Percentiles rank a stretch among this genome's conserved stretches.
These are phyloP conservation scores for Ogataea methanolica DNA, from an alignment of 805 yeast genomes.

Conservation along the genomic window DNA sequence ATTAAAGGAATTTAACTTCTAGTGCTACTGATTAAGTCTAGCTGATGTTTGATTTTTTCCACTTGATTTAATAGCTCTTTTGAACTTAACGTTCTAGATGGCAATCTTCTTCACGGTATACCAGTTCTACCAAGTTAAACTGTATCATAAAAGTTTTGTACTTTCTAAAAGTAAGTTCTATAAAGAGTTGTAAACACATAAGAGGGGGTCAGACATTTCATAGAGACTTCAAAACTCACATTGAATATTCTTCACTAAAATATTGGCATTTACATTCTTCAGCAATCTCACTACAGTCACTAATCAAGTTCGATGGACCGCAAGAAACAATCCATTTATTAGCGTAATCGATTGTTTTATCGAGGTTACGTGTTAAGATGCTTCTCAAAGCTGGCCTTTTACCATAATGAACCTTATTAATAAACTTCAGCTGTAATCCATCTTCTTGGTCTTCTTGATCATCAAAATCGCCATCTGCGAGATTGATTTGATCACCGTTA, in stretches of 20 bases:
- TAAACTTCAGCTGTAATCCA: not conserved
- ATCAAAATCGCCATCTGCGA: constrained; percentile 15
- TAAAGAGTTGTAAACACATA: too few relatives aligned
- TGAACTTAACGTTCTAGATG: too few relatives aligned
- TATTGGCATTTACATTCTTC: constrained; percentile 31
- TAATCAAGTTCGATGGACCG: constrained; percentile 47
- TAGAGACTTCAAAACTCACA: constrained; percentile 12
- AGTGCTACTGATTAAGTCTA: too few relatives aligned
- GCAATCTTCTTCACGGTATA: too few relatives aligned
- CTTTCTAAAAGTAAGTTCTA: too few relatives aligned
- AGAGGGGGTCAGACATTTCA: too few relatives aligned
- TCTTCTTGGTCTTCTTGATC: constrained; percentile 8
- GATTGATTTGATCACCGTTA: constrained; percentile 2
- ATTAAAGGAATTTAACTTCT: too few relatives aligned
- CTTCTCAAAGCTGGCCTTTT: constrained; percentile 41
- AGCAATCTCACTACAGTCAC: constrained; percentile 37
- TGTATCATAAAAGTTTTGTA: too few relatives aligned
- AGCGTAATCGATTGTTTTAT: constrained; percentile 29
- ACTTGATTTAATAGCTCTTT: too few relatives aligned
- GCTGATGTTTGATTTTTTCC: too few relatives aligned
- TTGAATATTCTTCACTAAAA: constrained; percentile 41
- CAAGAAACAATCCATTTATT: constrained; percentile 54
- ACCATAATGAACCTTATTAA: constrained; percentile 24
- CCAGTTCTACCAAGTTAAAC: too few relatives aligned
- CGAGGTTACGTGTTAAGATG: constrained; percentile 26